phyloP scores from a whole-genome alignment of 345 rosid genomes.

The Rhizophora apiculata region DNA sequence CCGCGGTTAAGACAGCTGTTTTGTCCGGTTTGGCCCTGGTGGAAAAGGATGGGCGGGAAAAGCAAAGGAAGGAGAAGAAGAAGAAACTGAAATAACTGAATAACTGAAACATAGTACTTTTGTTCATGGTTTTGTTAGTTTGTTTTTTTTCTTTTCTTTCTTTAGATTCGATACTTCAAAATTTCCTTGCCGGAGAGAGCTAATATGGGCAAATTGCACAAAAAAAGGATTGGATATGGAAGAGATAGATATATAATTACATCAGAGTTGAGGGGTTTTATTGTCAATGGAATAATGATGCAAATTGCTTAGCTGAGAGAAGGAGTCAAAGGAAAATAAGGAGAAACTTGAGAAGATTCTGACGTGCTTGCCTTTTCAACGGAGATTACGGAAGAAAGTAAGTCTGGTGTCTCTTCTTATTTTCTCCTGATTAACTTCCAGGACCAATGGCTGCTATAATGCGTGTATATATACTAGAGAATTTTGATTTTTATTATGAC shows the following conservation, averaged over 20 bases:
- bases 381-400: constrained; percentile 15
- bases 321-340: neutral
- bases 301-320: neutral
- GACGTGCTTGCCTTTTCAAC: constrained; percentile 29
- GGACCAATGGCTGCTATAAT: too few species aligned
- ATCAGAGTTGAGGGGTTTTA: neutral
- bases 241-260: neutral
- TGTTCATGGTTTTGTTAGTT: neutral
- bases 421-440: too few species aligned
- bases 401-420: too few species aligned
- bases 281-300: neutral
- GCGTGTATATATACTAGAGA: too few species aligned
- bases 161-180: constrained; percentile 12
- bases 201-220: neutral
- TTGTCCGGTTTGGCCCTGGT: constrained; percentile 44
- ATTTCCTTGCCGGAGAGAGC: too few species aligned
- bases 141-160: neutral
- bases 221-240: neutral
- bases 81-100: constrained; percentile 30
- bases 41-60: constrained; percentile 31
- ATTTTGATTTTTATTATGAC: too few species aligned
- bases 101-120: constrained; percentile 35
- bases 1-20: constrained; percentile 28
- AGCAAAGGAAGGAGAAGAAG: constrained; percentile 21
- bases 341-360: constrained; percentile 41